A percentile compares a stretch with the other conserved stretches of the same genome.
These are phyloP conservation scores for Colletotrichum spaethianum DNA, from an alignment of 2,329 filamentous ascomycete genomes.

Conservation along the genomic window DNA sequence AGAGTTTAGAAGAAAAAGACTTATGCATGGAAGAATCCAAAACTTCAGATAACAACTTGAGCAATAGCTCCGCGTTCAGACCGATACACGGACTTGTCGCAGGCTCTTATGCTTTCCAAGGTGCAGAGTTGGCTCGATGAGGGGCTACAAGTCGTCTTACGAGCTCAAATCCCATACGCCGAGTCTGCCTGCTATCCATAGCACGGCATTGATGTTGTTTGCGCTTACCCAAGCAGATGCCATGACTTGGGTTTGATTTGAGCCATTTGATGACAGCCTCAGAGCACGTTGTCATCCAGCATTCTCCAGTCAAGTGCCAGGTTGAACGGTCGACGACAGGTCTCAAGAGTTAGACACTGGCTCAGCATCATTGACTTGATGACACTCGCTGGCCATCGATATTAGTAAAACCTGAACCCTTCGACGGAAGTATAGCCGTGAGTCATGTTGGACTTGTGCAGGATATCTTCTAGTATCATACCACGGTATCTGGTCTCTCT, in stretches of 20 bases:
- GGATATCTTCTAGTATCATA: background rate
- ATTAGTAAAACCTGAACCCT: too few relatives aligned
- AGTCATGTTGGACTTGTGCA: background rate
- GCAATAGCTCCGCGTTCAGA: background rate
- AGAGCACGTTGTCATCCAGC: background rate
- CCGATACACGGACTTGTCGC: background rate
- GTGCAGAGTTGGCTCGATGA: too few relatives aligned
- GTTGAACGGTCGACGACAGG: background rate
- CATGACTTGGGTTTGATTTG: background rate
- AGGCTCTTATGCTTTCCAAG: background rate
- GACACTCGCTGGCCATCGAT: background rate
- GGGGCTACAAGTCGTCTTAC: background rate
- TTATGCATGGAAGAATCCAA: conserved; percentile 24
- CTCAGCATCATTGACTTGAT: background rate
- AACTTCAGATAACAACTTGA: background rate
- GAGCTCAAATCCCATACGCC: background rate
- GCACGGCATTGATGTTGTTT: background rate
- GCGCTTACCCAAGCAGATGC: background rate
- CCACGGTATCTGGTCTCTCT: background rate
- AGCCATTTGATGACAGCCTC: background rate
- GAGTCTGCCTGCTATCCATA: background rate
- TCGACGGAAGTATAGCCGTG: background rate
- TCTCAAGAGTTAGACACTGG: background rate
- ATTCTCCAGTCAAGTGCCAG: too few relatives aligned
- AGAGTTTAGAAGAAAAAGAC: conserved; percentile 17